These are phyloP conservation scores for Clathrospora elynae DNA, from an alignment of 2,329 filamentous ascomycete species.

Conservation along the genomic window DNA sequence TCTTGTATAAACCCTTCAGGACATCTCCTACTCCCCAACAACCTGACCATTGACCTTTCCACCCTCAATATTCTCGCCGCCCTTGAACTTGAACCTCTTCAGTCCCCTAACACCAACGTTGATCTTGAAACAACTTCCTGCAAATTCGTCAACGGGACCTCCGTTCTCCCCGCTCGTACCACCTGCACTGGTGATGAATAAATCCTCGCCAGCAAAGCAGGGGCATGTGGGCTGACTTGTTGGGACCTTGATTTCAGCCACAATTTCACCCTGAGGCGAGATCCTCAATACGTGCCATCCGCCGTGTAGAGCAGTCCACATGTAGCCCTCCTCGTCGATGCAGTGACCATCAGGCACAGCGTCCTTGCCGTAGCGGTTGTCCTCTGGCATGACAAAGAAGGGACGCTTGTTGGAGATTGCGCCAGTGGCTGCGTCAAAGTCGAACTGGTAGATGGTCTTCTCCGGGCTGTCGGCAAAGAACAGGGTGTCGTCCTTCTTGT, in stretches of 20 bases:
- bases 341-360: slow-evolving; percentile 80
- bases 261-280: slow-evolving; percentile 68
- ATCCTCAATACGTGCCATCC: slow-evolving; percentile 77
- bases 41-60: slow-evolving; percentile 38
- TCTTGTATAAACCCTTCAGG: no score
- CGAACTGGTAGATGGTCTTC: slow-evolving; percentile 72
- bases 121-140: slow-evolving; percentile 75
- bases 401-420: slow-evolving; percentile 69
- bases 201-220: slow-evolving; percentile 72
- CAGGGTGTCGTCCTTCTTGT: slow-evolving; percentile 71
- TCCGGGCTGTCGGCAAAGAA: slow-evolving; percentile 82
- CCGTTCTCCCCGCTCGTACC: slow-evolving; percentile 57
- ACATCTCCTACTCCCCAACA: slow-evolving; percentile 32
- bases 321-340: slow-evolving; percentile 80
- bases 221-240: slow-evolving; percentile 82
- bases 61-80: slow-evolving; percentile 34
- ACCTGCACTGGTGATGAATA: slow-evolving; percentile 78
- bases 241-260: slow-evolving; percentile 76
- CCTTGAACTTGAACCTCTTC: slow-evolving; percentile 47
- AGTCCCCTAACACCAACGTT: slow-evolving; percentile 73
- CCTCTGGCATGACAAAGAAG: slow-evolving; percentile 72
- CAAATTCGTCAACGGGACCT: slow-evolving; percentile 65
- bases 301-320: slow-evolving; percentile 89
- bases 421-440: slow-evolving; percentile 70
- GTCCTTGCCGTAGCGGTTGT: slow-evolving; percentile 51